A percentile compares a stretch with the other conserved stretches of the same genome.
Conservation (phyloP, 2,329 filamentous ascomycete genomes). For the Fonsecaea pedrosoi region DNA sequence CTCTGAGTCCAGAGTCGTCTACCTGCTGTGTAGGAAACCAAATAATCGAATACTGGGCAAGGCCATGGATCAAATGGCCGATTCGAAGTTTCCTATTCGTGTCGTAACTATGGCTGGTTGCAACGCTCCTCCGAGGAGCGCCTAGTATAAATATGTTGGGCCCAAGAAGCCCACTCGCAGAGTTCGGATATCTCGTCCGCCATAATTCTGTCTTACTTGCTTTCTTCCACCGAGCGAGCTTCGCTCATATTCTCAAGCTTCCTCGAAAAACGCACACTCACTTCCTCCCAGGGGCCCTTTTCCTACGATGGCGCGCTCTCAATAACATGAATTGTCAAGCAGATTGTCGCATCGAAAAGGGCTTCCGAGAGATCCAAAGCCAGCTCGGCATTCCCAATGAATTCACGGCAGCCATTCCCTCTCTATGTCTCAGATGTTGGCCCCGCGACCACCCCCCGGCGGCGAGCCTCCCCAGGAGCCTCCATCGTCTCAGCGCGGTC, state of each 20-base stretch:
- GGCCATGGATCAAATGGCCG: background rate
- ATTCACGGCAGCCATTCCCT: conserved; percentile 1
- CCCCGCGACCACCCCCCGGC: conserved; percentile 29
- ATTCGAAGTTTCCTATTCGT: background rate
- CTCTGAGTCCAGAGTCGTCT: background rate
- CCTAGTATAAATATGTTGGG: conserved; percentile 10
- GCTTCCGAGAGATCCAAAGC: background rate
- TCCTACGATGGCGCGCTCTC: background rate
- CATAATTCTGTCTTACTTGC: conserved; percentile 11
- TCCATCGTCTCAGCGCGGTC: conserved; percentile 26
- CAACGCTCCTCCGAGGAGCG: conserved; percentile 2
- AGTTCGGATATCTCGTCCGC: conserved; percentile 14
- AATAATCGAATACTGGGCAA: background rate
- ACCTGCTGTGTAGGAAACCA: background rate
- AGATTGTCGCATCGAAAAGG: background rate
- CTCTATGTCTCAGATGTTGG: conserved; percentile 38
- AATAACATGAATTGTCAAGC: conserved; percentile 3
- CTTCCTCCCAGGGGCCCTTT: background rate
- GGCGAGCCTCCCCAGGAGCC: conserved; percentile 1
- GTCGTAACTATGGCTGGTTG: conserved; percentile 6
- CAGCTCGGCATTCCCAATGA: conserved; percentile 7
- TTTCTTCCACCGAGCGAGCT: conserved; percentile 3
- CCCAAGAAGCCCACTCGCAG: background rate
- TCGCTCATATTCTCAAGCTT: background rate
- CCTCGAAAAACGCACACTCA: background rate